A percentile compares a stretch with the other conserved stretches of the same genome.
Evolutionary conservation across 345 rosid species (phyloP).

Genomic region (Brassica juncea): DNA sequence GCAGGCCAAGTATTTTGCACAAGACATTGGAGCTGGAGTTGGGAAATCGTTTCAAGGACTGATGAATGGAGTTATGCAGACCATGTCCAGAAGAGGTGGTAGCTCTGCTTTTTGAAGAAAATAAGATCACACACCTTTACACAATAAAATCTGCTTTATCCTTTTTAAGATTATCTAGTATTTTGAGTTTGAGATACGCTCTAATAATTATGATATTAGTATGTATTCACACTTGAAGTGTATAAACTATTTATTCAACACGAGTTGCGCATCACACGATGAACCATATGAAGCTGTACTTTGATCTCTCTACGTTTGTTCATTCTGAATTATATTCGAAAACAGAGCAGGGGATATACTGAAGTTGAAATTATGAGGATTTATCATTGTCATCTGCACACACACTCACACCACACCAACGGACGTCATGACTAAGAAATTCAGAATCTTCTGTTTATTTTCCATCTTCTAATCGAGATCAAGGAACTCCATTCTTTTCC

Average conservation of each 20-base stretch:
- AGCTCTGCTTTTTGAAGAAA: conserved; percentile 23
- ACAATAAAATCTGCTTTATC: conserved; percentile 1
- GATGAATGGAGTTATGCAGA: conserved; percentile 54
- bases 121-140: background rate
- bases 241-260: conserved; percentile 28
- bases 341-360: background rate
- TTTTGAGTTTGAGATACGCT: conserved; percentile 17
- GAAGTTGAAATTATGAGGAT: background rate
- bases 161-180: conserved; percentile 2
- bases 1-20: conserved; percentile 85
- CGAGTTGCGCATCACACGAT: conserved; percentile 46
- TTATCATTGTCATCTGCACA: conserved; percentile 4
- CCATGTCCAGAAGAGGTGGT: conserved; percentile 34
- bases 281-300: too few relatives aligned
- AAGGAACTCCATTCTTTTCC: conserved; percentile 69
- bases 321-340: background rate
- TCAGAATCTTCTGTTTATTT: background rate
- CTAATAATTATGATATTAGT: conserved; percentile 12
- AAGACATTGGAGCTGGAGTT: conserved; percentile 85
- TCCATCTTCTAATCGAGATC: conserved; percentile 51
- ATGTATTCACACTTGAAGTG: conserved; percentile 7
- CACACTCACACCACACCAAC: conserved; percentile 8
- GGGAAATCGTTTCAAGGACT: conserved; percentile 86
- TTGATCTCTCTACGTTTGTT: too few relatives aligned
- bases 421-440: background rate